phyloP scores from a whole-genome alignment of 2,329 filamentous ascomycete species.

The Cercospora sp. region DNA sequence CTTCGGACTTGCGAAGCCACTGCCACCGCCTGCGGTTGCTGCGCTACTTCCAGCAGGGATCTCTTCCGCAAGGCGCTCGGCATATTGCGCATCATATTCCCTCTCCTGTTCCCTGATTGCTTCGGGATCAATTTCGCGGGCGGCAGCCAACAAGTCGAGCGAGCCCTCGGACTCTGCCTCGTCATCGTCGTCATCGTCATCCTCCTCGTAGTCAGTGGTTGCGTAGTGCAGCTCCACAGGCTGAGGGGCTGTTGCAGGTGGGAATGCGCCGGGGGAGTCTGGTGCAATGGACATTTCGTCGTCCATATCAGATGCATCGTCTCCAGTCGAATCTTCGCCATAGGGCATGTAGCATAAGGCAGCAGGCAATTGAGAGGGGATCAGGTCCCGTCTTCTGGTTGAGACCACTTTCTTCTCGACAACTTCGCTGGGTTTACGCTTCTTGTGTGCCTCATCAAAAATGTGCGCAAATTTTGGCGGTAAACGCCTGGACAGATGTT shows the following conservation, averaged over 20 bases:
- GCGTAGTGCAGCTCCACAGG: slow-evolving; percentile 34
- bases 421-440: slow-evolving; percentile 33
- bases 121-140: slow-evolving; percentile 46
- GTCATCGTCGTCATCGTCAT: slow-evolving; percentile 37
- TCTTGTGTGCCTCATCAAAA: slow-evolving; percentile 25
- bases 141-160: slow-evolving; percentile 49
- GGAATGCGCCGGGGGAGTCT: slow-evolving; percentile 25
- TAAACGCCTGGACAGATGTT: slow-evolving; percentile 28
- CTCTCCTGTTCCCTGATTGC: slow-evolving; percentile 45
- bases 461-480: slow-evolving; percentile 39
- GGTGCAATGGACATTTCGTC: slow-evolving; percentile 31
- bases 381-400: slow-evolving; percentile 64
- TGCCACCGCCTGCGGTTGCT: slow-evolving; percentile 51
- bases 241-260: slow-evolving; percentile 38
- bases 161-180: slow-evolving; percentile 41
- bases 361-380: slow-evolving; percentile 47
- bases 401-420: slow-evolving; percentile 68
- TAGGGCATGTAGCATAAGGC: slow-evolving; percentile 46
- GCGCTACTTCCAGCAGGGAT: slow-evolving; percentile 53
- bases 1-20: slow-evolving; percentile 48
- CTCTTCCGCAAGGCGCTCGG: slow-evolving; percentile 50
- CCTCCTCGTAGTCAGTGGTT: slow-evolving; percentile 33
- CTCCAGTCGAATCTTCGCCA: slow-evolving; percentile 40
- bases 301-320: slow-evolving; percentile 42
- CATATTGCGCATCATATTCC: slow-evolving; percentile 50